Base-by-base conservation (phyloP, 176 grass and related monocot species). In the Ensete ventricosum region DNA sequence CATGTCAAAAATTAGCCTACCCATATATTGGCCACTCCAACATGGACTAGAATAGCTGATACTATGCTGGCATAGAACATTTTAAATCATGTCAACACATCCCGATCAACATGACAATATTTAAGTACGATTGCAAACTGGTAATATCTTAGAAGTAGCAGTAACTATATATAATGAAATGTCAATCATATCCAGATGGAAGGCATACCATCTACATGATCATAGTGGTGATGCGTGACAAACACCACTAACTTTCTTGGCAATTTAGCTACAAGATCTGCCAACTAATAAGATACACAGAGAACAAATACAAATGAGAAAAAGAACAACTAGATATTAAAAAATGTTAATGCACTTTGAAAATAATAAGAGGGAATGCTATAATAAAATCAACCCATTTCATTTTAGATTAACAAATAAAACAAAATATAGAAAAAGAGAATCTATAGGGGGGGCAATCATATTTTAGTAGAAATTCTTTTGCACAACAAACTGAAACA, bases 191-290 rank as follows among this genome's bases (percentile, higher is more conserved):
- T 16, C 26, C 72, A 52, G 25, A 64, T 24, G 62, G 17, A 78
- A 74, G 68, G 60, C 87, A 25, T 97, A 98, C 90, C 95, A 69
- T 98, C 84, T 20, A 91, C 65, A 69, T 98, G 95, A 85, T 98
- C 90, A 77, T 83, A 64, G 71, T 98, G 95, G 83, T 98, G 95
- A 89, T 93, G 95, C 34, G 90, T 98, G 78, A 98, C 86, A 84
- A 98, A 89, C 25, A 98, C 82, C 57, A 98, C 9, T 76, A 98
- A 88, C 82, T 87, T 93, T 87, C 82, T 87, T 62, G 95, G 95
- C 73, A 98, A 86, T 69, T 78, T 83, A 77, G 87, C 62, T 55
- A 93, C 69, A 62, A 98, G 81, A 82, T 91, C 95, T 89, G 85
- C 88, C 73, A 98, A 80, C 94, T 98, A 84, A 80, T 90, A 19